Evolutionary conservation across 768 basidiomycete genomes (phyloP).

Genomic region (Lactarius hengduanensis): DNA sequence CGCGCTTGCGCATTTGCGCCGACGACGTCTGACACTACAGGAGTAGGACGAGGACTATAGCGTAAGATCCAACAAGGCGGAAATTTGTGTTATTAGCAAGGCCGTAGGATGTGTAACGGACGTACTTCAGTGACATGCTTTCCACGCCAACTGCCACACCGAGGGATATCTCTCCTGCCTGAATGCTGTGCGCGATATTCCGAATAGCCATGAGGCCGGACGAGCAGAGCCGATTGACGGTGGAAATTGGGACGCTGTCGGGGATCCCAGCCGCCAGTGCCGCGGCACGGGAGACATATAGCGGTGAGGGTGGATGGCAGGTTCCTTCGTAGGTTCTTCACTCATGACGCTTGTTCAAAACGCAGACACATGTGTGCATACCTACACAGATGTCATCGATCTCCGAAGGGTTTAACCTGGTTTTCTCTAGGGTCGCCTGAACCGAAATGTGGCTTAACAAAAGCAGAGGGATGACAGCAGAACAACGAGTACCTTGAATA

Average conservation of each 20-base stretch:
- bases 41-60: constrained; percentile 71
- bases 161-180: constrained; percentile 76
- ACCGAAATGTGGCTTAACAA: background rate
- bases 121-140: constrained; percentile 75
- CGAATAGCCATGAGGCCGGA: constrained; percentile 95
- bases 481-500: constrained; percentile 61
- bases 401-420: constrained; percentile 63
- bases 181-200: constrained; percentile 84
- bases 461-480: no score
- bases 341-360: background rate
- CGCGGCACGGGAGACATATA: constrained; percentile 82
- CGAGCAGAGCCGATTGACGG: constrained; percentile 87
- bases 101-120: constrained; percentile 36
- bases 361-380: constrained; percentile 34
- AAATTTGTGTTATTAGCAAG: background rate
- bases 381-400: constrained; percentile 87
- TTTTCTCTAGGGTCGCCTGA: constrained; percentile 66
- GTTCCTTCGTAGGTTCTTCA: constrained; percentile 49
- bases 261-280: constrained; percentile 90
- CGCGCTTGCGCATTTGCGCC: constrained; percentile 60
- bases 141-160: constrained; percentile 84
- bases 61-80: constrained; percentile 17
- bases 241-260: constrained; percentile 79
- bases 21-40: constrained; percentile 59
- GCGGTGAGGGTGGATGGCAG: constrained; percentile 80